Base-by-base conservation (phyloP, 2,329 filamentous ascomycete genomes). In the Pyricularia pennisetigena region DNA sequence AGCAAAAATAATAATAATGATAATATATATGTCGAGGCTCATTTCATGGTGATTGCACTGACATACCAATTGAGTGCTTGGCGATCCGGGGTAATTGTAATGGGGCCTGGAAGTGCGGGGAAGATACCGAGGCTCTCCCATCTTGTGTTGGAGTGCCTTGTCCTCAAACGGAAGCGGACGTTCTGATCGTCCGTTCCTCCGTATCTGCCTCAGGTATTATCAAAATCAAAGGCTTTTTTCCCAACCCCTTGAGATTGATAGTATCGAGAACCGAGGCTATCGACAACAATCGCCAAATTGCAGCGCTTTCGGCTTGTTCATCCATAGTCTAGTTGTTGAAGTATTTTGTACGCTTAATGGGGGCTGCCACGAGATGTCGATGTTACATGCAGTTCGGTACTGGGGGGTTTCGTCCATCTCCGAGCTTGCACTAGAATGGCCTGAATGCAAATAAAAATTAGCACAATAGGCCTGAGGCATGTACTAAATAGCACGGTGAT, bases 61-160 rank as follows among this genome's bases (percentile, higher is more conserved):
- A 61, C n/a, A 28, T 14, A 24, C 57, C 57, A 28, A 28, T 54
- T n/a, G 20, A 61, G 12, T 12, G 20, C 57, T 61, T 61, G 57
- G 57, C 57, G 57, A 61, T 61, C 57, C 57, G 57, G 57, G 57
- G 57, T 61, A 61, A 28, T 23, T 26, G 23, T 24, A 61, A 61
- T 10, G 26, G 32, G 32, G 24, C 35, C 28, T 12, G 12, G 23
- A 59, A 49, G 57, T 67, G 66, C 66, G 66, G 66, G 66, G 66
- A 67, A 67, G 66, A 67, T 62, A 32, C 66, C 66, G 66, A 67
- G 66, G 66, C 30, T 62, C 49, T 20, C 32, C 24, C 57, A 24
- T 28, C 14, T 28, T 61, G 9, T 28, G 23, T 61, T 61, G 1
- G 14, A 23, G 14, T 61, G 9, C 57, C 57, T 61, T n/a, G 10